These are phyloP conservation scores for Lachnellula hyalina DNA, from an alignment of 2,329 filamentous ascomycete species.

Conservation along the genomic window DNA sequence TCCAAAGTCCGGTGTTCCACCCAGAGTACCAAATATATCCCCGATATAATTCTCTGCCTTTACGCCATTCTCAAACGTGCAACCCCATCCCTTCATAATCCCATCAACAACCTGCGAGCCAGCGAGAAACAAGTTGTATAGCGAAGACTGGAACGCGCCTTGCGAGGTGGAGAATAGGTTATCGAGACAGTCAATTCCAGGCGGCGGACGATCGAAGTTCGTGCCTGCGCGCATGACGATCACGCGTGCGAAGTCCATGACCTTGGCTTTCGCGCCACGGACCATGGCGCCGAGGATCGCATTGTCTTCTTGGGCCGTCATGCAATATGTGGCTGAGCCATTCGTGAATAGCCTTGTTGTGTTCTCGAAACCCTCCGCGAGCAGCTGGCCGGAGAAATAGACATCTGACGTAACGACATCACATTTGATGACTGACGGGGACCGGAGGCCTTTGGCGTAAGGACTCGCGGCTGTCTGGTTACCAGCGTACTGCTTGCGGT, in stretches of 20 bases:
- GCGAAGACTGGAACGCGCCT: slow-evolving; percentile 57
- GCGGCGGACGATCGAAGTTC: slow-evolving; percentile 66
- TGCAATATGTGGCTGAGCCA: slow-evolving; percentile 62
- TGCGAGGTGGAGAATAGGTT: slow-evolving; percentile 57
- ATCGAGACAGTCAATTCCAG: slow-evolving; percentile 48
- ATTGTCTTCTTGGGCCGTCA: slow-evolving; percentile 69
- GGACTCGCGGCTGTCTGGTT: slow-evolving; percentile 36
- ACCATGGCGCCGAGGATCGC: slow-evolving; percentile 62
- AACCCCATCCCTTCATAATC: slow-evolving; percentile 57
- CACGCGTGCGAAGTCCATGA: slow-evolving; percentile 61
- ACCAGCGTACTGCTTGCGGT: slow-evolving; percentile 53
- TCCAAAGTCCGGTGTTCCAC: slow-evolving; percentile 61
- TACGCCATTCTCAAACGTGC: slow-evolving; percentile 52
- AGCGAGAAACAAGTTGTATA: slow-evolving; percentile 63
- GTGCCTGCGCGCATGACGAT: slow-evolving; percentile 65
- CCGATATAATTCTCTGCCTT: slow-evolving; percentile 60
- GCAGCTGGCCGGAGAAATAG: slow-evolving; percentile 59
- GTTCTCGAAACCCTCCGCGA: slow-evolving; percentile 60
- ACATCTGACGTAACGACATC: slow-evolving; percentile 67
- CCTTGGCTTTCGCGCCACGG: slow-evolving; percentile 48
- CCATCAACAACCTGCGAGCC: slow-evolving; percentile 57
- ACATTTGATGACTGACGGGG: slow-evolving; percentile 56
- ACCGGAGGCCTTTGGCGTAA: slow-evolving; percentile 25
- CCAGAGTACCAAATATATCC: slow-evolving; percentile 65
- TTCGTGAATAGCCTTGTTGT: slow-evolving; percentile 61